A percentile compares a stretch with the other conserved stretches of the same genome.
Evolutionary conservation across 176 grass and related monocot genomes (phyloP).

Genomic region (Musa beccarii): DNA sequence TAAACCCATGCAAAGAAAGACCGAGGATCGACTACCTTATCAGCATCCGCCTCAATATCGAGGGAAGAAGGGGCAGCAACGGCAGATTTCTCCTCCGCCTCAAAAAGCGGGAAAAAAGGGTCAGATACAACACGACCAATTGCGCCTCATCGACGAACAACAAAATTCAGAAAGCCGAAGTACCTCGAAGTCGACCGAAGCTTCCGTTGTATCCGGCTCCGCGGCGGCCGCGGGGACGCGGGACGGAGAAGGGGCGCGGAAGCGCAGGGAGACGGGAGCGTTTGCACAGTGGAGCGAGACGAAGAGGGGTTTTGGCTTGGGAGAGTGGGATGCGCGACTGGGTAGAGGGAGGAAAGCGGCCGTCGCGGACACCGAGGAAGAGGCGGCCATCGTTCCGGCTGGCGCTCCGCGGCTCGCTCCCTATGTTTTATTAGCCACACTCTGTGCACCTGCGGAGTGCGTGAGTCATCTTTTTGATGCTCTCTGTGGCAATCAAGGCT

Average conservation of each 20-base stretch:
- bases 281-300: slow-evolving; percentile 6
- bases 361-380: slow-evolving; percentile 22
- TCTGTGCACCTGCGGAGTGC: neutral
- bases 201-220: neutral
- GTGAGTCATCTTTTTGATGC: neutral
- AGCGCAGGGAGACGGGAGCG: neutral
- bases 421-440: neutral
- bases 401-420: neutral
- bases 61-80: too few species aligned
- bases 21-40: neutral
- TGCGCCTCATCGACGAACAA: neutral
- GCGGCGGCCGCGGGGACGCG: neutral
- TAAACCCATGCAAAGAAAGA: too few species aligned
- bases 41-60: slow-evolving; percentile 3
- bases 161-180: neutral
- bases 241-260: neutral
- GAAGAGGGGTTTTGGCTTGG: slow-evolving; percentile 12
- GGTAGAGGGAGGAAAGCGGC: slow-evolving; percentile 15
- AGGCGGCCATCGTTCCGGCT: slow-evolving; percentile 11
- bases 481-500: too few species aligned
- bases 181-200: neutral
- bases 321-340: neutral
- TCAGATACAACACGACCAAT: neutral
- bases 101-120: neutral
- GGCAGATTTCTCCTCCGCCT: neutral